phyloP scores from a whole-genome alignment of 352 stramenopile species.

The Pythium insidiosum region DNA sequence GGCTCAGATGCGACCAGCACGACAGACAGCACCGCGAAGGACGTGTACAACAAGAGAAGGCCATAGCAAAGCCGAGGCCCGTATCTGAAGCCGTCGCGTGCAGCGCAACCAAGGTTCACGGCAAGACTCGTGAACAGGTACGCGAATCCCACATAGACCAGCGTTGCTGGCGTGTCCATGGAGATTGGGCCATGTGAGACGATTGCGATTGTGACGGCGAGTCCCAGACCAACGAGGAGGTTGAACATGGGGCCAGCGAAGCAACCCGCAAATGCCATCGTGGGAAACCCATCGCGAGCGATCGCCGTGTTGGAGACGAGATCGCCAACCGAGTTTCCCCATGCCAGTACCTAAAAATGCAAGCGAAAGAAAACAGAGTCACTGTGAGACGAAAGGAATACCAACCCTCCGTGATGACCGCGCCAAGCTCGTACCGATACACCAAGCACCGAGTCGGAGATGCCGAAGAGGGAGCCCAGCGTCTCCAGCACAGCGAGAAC shows the following conservation, averaged over 20 bases:
- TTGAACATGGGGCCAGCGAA: conserved; percentile 83
- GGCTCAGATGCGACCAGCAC: conserved; percentile 25
- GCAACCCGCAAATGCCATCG: conserved; percentile 77
- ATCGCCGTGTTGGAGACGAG: conserved; percentile 77
- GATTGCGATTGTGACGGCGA: conserved; percentile 60
- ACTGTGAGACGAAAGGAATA: too few species aligned
- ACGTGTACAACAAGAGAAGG: conserved; percentile 45
- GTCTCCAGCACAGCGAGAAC: conserved; percentile 64
- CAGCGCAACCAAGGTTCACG: conserved; percentile 52
- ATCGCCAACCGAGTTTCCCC: conserved; percentile 76
- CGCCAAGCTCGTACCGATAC: conserved; percentile 58
- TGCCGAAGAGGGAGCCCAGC: conserved; percentile 60
- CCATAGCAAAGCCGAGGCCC: conserved; percentile 48
- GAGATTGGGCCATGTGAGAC: conserved; percentile 37
- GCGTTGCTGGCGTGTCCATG: conserved; percentile 40
- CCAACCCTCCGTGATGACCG: too few species aligned
- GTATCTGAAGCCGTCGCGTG: conserved; percentile 55
- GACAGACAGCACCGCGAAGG: conserved; percentile 63
- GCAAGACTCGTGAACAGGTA: conserved; percentile 58
- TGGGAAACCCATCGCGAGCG: conserved; percentile 68
- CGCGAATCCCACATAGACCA: conserved; percentile 61
- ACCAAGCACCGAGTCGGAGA: conserved; percentile 67
- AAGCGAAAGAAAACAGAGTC: too few species aligned
- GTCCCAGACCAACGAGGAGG: conserved; percentile 55
- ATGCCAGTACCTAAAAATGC: conserved; percentile 55